These are phyloP conservation scores for Amaranthus hypochondriacus DNA, from an alignment of 148 eudicot genomes.

Conservation along the genomic window DNA sequence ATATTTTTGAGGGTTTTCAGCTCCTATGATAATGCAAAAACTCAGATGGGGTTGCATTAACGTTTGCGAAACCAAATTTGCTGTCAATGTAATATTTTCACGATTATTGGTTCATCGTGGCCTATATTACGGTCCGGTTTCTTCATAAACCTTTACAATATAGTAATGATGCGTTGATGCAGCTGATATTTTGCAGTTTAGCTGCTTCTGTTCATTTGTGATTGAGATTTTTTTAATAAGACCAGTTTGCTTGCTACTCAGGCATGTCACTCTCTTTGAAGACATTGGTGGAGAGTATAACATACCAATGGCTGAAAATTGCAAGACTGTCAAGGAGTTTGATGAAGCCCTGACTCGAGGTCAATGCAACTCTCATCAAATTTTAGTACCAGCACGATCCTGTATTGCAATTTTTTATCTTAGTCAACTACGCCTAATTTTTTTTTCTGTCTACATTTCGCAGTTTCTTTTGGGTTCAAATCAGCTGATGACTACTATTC, in stretches of 20 bases:
- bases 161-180: not conserved
- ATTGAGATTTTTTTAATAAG: slow-evolving; percentile 10
- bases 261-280: slow-evolving; percentile 80
- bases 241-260: slow-evolving; percentile 25
- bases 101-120: too few relatives aligned
- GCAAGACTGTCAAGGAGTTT: slow-evolving; percentile 83
- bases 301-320: slow-evolving; percentile 68
- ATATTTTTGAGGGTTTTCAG: too few relatives aligned
- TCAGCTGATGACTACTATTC: slow-evolving; percentile 93
- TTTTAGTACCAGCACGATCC: not conserved
- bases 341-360: slow-evolving; percentile 95
- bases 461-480: slow-evolving; percentile 98
- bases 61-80: too few relatives aligned
- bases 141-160: too few relatives aligned
- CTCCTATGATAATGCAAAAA: too few relatives aligned
- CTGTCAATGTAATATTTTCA: too few relatives aligned
- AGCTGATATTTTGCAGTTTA: not conserved
- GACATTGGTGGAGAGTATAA: slow-evolving; percentile 85
- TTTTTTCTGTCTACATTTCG: slow-evolving; percentile 17
- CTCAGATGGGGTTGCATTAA: too few relatives aligned
- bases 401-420: not conserved
- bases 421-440: not conserved
- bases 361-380: slow-evolving; percentile 16
- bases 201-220: not conserved
- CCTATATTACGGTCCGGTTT: too few relatives aligned